Percentiles rank a stretch among this genome's conserved stretches.
phyloP scores from a whole-genome alignment of 352 stramenopile species.

The Halophytophthora batemanensis region DNA sequence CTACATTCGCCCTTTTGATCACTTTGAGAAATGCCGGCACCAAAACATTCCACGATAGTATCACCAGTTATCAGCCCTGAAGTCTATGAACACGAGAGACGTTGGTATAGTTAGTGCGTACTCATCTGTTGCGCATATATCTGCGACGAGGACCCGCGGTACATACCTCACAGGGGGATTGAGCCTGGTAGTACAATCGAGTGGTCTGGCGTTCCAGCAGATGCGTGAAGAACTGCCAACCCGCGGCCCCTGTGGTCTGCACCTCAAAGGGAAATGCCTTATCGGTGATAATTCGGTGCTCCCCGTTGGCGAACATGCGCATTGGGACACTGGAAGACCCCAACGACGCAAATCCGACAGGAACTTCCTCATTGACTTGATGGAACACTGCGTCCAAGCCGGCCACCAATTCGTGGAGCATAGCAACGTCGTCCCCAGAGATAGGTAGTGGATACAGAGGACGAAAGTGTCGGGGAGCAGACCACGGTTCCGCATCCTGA shows the following conservation, averaged over 20 bases:
- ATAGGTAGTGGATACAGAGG: constrained; percentile 20
- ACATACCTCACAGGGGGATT: no score
- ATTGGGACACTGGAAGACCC: constrained; percentile 15
- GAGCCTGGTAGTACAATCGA: constrained; percentile 27
- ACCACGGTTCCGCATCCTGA: neutral
- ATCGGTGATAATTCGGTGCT: constrained; percentile 29
- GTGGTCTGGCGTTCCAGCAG: constrained; percentile 24
- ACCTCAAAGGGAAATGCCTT: constrained; percentile 41
- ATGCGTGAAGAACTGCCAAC: constrained; percentile 39
- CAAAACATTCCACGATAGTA: no score
- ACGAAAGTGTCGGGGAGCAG: constrained; percentile 13
- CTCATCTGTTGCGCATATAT: no score
- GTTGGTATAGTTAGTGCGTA: no score
- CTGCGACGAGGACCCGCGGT: no score
- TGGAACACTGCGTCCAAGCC: constrained; percentile 30
- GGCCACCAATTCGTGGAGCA: constrained; percentile 21
- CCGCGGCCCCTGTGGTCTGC: constrained; percentile 21
- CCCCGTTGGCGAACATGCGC: constrained; percentile 1
- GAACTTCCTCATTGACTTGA: constrained; percentile 14
- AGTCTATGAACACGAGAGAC: no score
- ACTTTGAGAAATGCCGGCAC: no score
- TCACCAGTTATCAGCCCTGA: no score
- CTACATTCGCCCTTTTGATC: no score
- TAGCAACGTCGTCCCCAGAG: constrained; percentile 10
- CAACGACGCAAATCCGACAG: constrained; percentile 4